These are phyloP conservation scores for Triangularia setosa DNA, from an alignment of 2,329 filamentous ascomycete species.

Conservation along the genomic window DNA sequence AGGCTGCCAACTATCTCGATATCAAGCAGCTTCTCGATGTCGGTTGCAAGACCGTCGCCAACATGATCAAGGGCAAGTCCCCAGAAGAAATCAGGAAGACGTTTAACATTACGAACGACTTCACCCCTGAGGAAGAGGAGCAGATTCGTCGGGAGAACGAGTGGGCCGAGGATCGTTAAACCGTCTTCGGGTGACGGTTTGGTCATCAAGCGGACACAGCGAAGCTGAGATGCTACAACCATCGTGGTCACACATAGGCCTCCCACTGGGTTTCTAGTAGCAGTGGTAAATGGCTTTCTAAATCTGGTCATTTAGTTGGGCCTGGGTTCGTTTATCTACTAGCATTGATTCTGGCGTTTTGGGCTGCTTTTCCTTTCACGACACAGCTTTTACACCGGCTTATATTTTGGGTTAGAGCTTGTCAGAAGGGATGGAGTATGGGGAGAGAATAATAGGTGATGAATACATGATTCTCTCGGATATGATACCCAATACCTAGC, in stretches of 20 bases:
- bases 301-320: not conserved
- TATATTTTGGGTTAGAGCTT: not conserved
- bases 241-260: not conserved
- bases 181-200: not conserved
- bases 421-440: not conserved
- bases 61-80: conserved; percentile 99
- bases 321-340: not conserved
- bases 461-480: not conserved
- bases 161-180: conserved; percentile 79
- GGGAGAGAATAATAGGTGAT: not conserved
- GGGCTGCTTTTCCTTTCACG: not conserved
- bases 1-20: conserved; percentile 98
- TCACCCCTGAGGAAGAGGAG: conserved; percentile 97
- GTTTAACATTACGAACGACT: conserved; percentile 99
- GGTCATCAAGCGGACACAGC: not conserved
- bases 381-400: not conserved
- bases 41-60: conserved; percentile 98
- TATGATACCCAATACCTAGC: not conserved
- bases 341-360: not conserved
- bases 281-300: not conserved
- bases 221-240: not conserved
- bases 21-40: conserved; percentile 98
- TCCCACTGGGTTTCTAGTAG: not conserved
- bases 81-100: conserved; percentile 99
- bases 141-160: conserved; percentile 92